Conservation (phyloP, 179 eudicot species). For the Vitellaria paradoxa region DNA sequence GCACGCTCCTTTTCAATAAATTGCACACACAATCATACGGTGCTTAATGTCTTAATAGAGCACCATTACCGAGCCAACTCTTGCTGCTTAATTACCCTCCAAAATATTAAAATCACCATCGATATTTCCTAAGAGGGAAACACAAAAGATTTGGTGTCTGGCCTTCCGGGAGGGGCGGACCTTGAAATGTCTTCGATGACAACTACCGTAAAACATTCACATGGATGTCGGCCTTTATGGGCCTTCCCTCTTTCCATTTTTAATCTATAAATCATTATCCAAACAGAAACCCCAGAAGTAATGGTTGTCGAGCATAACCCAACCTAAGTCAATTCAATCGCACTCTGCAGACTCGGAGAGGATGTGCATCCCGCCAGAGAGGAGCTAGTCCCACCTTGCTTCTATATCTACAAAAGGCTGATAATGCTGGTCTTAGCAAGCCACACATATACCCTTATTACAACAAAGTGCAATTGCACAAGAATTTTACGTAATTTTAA, state of each 20-base stretch:
- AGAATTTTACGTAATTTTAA: too few relatives aligned
- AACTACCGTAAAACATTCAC: neutral
- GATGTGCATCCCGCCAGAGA: neutral
- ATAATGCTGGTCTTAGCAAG: neutral
- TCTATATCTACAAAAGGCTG: neutral
- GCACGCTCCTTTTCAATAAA: too few relatives aligned
- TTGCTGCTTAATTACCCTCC: neutral
- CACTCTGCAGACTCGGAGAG: too few relatives aligned
- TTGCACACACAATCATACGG: too few relatives aligned
- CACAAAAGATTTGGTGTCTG: neutral
- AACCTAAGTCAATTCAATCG: slow-evolving; percentile 3
- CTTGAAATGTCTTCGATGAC: neutral
- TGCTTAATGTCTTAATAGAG: too few relatives aligned
- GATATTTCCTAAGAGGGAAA: neutral
- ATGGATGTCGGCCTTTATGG: neutral
- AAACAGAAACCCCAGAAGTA: neutral
- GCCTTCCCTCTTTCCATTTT: neutral
- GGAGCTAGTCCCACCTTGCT: slow-evolving; percentile 4
- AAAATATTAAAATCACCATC: neutral
- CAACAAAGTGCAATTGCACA: too few relatives aligned
- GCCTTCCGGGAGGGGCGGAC: neutral
- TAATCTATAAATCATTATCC: neutral
- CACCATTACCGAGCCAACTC: neutral
- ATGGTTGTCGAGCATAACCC: neutral
- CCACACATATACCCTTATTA: neutral